Base-by-base conservation (phyloP, 305 asterid genomes). In the Fraxinus velutina region DNA sequence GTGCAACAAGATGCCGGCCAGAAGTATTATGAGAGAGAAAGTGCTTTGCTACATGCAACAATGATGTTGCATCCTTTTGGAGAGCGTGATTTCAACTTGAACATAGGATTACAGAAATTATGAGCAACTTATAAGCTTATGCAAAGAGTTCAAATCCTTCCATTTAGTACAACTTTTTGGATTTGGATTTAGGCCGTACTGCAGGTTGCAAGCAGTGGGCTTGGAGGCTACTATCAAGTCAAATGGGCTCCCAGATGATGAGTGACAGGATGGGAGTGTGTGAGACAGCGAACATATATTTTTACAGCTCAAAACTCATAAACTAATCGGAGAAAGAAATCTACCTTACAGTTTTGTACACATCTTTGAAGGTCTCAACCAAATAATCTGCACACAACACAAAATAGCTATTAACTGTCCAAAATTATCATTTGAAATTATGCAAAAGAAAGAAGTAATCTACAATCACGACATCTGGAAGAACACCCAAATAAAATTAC, bases 281-380 rank as follows among this genome's bases (percentile, higher is more conserved):
- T 30, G 82, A 73, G 17, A 37, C 15, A 36, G 68, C n/a, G 8
- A n/a, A 34, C 6, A 33, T 33, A 32, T 72, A 72, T 32, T n/a
- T 72, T 33, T 33, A 6, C 76, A 72, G 76, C 44, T 72, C 50
- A 72, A 72, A 72, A 72, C 27, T 72, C 76, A 72, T 72, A 32
- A 15, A 75, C 79, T 17, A 47, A 22, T 55, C 32, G 66, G 82
- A 81, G 17, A 60, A 82, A 84, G 84, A 21, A 76, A 78, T 84
- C 37, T 85, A 95, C 99, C 99, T 92, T 80, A 91, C 86, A 79
- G 90, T 88, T 91, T 89, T 92, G 89, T 90, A 95, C 52, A 89
- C 37, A 86, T 93, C 97, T 73, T 30, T 88, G 86, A 88, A 88
- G 82, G 89, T 92, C 88, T 95, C 97, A 5, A 88, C 84, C 92